Evolutionary conservation across 2,329 filamentous ascomycete genomes (phyloP).

Genomic region (Geosmithia flava): DNA sequence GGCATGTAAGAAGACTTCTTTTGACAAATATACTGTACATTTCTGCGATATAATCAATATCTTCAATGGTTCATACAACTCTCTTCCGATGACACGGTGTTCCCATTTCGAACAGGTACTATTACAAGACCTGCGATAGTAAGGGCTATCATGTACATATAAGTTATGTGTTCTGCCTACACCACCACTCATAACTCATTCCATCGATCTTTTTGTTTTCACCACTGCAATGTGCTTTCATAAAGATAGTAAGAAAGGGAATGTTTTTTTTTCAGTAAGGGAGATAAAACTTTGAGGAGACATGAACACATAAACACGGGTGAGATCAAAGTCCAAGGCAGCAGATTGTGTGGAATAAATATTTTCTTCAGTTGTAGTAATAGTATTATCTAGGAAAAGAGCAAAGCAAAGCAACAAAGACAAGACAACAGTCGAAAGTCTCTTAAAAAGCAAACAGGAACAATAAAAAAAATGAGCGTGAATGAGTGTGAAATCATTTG

Average conservation of each 20-base stretch:
- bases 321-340: background rate
- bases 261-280: slow-evolving; percentile 2
- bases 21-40: background rate
- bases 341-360: background rate
- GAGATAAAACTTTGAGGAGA: too few relatives aligned
- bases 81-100: too few relatives aligned
- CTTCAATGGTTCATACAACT: too few relatives aligned
- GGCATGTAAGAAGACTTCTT: too few relatives aligned
- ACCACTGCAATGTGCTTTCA: slow-evolving; percentile 21
- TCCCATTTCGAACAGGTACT: too few relatives aligned
- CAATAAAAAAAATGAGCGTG: too few relatives aligned
- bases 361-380: background rate
- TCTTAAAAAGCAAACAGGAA: slow-evolving; percentile 4
- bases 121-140: too few relatives aligned
- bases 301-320: too few relatives aligned
- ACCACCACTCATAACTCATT: slow-evolving; percentile 4
- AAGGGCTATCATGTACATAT: too few relatives aligned
- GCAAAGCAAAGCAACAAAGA: background rate
- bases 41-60: too few relatives aligned
- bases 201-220: slow-evolving; percentile 11
- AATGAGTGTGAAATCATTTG: too few relatives aligned
- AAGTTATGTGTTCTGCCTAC: too few relatives aligned
- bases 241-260: slow-evolving; percentile 49
- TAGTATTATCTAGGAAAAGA: background rate
- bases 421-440: slow-evolving; percentile 3